These are phyloP conservation scores for Quercus alba DNA, from an alignment of 306 rosid genomes.

Conservation along the genomic window DNA sequence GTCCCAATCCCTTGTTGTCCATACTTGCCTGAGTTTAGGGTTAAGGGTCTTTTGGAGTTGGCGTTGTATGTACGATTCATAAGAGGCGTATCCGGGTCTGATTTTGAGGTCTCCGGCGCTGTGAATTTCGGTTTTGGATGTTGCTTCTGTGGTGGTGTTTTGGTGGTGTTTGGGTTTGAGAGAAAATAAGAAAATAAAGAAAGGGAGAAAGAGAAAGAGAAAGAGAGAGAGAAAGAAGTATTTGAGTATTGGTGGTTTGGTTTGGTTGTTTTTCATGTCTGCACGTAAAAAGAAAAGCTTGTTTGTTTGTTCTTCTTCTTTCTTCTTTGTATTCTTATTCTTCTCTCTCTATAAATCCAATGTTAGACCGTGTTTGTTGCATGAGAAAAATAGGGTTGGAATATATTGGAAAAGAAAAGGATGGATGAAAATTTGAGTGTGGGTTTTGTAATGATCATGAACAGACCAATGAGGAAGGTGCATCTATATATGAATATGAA, in stretches of 20 bases:
- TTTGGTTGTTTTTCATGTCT: constrained; percentile 44
- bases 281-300: not conserved
- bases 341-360: not conserved
- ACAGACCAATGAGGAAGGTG: not conserved
- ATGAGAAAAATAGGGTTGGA: constrained; percentile 2
- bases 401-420: not conserved
- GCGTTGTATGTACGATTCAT: constrained; percentile 65
- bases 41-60: constrained; percentile 91
- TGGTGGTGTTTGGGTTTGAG: constrained; percentile 13
- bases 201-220: constrained; percentile 60
- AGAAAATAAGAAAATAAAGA: constrained; percentile 31
- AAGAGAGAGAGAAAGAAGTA: constrained; percentile 52
- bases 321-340: not conserved
- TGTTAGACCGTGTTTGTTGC: not conserved
- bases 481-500: not conserved
- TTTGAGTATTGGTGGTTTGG: constrained; percentile 39
- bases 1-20: constrained; percentile 97
- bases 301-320: not conserved
- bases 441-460: not conserved
- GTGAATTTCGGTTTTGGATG: not conserved
- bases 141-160: not conserved
- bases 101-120: constrained; percentile 41
- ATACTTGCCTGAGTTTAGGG: constrained; percentile 69
- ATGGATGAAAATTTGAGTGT: not conserved
- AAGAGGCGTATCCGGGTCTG: constrained; percentile 87